Percentiles rank a stretch among this genome's conserved stretches.
Conservation (phyloP, 2,329 filamentous ascomycete species). For the Scopulariopsis brevicaulis region DNA sequence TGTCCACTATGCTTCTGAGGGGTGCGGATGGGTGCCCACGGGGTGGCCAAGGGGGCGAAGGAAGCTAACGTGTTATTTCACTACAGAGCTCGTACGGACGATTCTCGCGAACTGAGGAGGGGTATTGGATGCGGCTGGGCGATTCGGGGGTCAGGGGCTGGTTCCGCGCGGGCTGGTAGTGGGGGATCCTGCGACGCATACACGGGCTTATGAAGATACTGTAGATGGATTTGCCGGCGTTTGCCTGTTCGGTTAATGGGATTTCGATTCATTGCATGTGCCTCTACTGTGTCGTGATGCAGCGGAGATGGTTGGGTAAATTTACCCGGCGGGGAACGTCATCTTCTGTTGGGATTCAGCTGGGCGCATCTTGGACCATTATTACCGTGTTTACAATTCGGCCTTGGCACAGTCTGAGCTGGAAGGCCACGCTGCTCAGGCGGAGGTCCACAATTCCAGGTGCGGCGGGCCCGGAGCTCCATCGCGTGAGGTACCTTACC, state of each 20-base stretch:
- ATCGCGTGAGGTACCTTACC: too few relatives aligned
- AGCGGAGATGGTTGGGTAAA: not conserved
- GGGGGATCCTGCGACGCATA: not conserved
- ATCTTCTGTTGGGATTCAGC: too few relatives aligned
- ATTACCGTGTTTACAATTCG: too few relatives aligned
- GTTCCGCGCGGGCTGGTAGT: not conserved
- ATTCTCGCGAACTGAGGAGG: conserved; percentile 68
- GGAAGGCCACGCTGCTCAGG: too few relatives aligned
- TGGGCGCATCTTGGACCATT: too few relatives aligned
- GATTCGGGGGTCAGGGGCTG: not conserved
- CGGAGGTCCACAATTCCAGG: too few relatives aligned
- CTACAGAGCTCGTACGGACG: conserved; percentile 69
- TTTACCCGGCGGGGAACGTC: not conserved
- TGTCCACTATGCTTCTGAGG: conserved; percentile 17
- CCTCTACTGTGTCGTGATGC: not conserved
- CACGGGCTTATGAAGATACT: not conserved
- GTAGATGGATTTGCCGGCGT: not conserved
- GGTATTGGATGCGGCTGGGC: not conserved
- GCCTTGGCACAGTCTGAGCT: too few relatives aligned
- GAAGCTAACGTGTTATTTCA: not conserved
- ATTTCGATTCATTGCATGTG: not conserved
- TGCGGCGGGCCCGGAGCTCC: too few relatives aligned
- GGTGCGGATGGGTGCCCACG: too few relatives aligned
- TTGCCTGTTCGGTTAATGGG: not conserved
- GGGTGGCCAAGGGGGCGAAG: too few relatives aligned